Conservation (phyloP, 2,329 filamentous ascomycete genomes). For the Calonectria leucothoes region DNA sequence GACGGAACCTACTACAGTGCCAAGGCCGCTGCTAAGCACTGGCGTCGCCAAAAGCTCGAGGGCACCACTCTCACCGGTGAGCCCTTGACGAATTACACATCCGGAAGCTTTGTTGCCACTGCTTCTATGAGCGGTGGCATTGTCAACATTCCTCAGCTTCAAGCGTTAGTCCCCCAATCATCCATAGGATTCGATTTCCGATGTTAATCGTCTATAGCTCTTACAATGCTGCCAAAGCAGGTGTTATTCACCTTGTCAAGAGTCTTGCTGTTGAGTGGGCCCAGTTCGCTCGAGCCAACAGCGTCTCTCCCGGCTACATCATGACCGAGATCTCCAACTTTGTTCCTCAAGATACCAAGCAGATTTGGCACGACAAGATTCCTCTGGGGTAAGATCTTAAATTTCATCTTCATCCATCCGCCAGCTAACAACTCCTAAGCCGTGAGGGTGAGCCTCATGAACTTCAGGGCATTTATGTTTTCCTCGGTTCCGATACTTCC, state of each 20-base stretch:
- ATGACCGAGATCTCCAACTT: conserved; percentile 43
- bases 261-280: conserved; percentile 67
- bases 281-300: conserved; percentile 67
- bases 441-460: conserved; percentile 43
- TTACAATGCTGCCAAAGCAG: conserved; percentile 68
- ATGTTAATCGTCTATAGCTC: conserved; percentile 40
- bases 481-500: conserved; percentile 45
- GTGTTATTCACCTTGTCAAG: conserved; percentile 66
- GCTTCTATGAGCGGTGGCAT: conserved; percentile 62
- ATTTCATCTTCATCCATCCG: neutral
- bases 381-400: conserved; percentile 33
- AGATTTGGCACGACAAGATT: conserved; percentile 42
- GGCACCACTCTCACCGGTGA: conserved; percentile 55
- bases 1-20: conserved; percentile 82
- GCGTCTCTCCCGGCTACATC: conserved; percentile 56
- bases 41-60: conserved; percentile 74
- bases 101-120: conserved; percentile 64
- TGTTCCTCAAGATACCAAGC: conserved; percentile 40
- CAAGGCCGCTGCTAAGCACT: conserved; percentile 74
- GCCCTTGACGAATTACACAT: conserved; percentile 39
- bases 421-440: conserved; percentile 28
- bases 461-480: conserved; percentile 40
- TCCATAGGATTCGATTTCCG: neutral
- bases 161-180: conserved; percentile 48
- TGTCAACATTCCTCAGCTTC: conserved; percentile 64